Conservation (phyloP, 2,329 filamentous ascomycete species). For the Byssoonygena ceratinophila region DNA sequence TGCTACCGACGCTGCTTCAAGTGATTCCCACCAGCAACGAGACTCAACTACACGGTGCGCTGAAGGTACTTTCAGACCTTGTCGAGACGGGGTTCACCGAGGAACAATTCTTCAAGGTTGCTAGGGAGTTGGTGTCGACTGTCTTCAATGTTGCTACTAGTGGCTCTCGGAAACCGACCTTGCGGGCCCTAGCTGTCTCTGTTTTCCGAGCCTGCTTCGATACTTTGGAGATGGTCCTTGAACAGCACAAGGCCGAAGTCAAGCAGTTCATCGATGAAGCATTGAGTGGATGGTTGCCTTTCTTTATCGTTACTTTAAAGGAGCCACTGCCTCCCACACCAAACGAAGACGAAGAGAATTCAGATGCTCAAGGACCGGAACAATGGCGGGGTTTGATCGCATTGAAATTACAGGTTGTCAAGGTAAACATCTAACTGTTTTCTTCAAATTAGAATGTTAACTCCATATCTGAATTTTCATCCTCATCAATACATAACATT, state of each 20-base stretch:
- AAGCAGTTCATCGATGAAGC: conserved; percentile 83
- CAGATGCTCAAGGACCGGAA: conserved; percentile 47
- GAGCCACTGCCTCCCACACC: conserved; percentile 55
- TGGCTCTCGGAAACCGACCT: conserved; percentile 58
- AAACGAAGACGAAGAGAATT: conserved; percentile 47
- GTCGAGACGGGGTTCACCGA: conserved; percentile 91
- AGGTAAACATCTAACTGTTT: no score
- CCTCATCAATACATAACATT: no score
- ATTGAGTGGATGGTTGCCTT: conserved; percentile 73
- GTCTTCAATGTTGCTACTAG: conserved; percentile 74
- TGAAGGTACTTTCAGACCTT: conserved; percentile 78
- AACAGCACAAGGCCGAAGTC: conserved; percentile 77
- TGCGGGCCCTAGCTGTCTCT: conserved; percentile 76
- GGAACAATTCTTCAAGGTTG: conserved; percentile 87
- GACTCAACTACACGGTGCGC: conserved; percentile 72
- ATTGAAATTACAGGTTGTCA: conserved; percentile 87
- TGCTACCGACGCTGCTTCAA: conserved; percentile 69
- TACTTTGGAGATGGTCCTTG: conserved; percentile 91
- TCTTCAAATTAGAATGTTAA: no score
- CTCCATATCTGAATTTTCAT: no score
- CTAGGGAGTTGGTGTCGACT: conserved; percentile 70
- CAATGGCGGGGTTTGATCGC: conserved; percentile 72
- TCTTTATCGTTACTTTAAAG: conserved; percentile 73
- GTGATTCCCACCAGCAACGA: conserved; percentile 68
- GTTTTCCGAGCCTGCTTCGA: conserved; percentile 90